Conservation (phyloP, 2,329 filamentous ascomycete genomes). For the Alternaria arborescens region DNA sequence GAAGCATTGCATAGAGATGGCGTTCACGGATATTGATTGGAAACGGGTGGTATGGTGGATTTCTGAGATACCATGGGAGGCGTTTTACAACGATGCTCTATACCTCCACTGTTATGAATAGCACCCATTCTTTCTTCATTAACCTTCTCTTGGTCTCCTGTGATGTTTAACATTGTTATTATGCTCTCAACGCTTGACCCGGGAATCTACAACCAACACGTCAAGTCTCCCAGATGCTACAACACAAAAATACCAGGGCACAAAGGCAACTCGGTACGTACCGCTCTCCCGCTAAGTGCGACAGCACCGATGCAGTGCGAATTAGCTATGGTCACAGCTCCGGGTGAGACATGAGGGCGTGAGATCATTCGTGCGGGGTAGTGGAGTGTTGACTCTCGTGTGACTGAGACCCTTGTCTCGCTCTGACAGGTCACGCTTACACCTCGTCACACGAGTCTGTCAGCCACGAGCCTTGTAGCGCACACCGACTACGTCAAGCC, state of each 20-base stretch:
- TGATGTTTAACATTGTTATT: neutral
- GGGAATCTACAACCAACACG: neutral
- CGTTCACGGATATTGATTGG: neutral
- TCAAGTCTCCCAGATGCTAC: neutral
- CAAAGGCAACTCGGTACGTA: neutral
- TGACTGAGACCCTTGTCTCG: conserved; percentile 10
- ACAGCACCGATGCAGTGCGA: conserved; percentile 16
- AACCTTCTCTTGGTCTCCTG: neutral
- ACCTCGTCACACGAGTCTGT: conserved; percentile 9
- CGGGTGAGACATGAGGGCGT: conserved; percentile 1
- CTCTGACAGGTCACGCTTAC: conserved; percentile 15
- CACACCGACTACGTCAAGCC: neutral
- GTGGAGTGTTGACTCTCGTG: conserved; percentile 12
- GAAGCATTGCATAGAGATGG: conserved; percentile 1
- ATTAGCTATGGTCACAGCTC: conserved; percentile 27
- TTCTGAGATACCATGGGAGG: neutral
- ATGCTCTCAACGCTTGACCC: neutral
- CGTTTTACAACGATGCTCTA: neutral
- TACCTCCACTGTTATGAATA: neutral
- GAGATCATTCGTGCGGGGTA: conserved; percentile 12
- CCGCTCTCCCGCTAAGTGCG: neutral
- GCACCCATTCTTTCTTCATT: neutral
- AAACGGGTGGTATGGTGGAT: neutral
- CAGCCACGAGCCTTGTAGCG: conserved; percentile 9
- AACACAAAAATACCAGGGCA: neutral